A percentile compares a stretch with the other conserved stretches of the same genome.
Evolutionary conservation across 2,329 filamentous ascomycete species (phyloP).

Genomic region (Aspergillus candidus): DNA sequence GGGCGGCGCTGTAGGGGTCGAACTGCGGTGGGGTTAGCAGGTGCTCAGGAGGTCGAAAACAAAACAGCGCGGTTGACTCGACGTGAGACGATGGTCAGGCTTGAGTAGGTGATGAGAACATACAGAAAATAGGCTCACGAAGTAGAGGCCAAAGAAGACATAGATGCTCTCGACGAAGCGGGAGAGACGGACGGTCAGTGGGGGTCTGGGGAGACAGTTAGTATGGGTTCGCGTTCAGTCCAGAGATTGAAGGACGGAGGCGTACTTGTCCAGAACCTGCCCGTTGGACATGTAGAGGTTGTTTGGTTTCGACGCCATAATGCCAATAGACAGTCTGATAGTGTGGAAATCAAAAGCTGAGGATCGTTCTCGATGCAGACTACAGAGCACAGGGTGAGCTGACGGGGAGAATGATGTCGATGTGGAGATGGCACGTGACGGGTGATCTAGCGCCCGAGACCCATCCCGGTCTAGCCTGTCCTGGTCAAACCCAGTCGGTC

Average conservation of each 20-base stretch:
- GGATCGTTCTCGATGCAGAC: too few species aligned
- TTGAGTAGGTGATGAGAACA: slow-evolving; percentile 11
- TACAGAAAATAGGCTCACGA: slow-evolving; percentile 46
- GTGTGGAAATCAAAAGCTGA: slow-evolving; percentile 5
- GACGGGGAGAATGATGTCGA: too few species aligned
- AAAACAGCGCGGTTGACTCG: neutral
- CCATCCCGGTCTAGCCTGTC: too few species aligned
- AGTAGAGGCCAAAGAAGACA: slow-evolving; percentile 44
- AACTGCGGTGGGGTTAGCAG: slow-evolving; percentile 25
- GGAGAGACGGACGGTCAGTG: slow-evolving; percentile 38
- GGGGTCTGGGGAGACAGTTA: slow-evolving; percentile 31
- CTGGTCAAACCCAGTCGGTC: too few species aligned
- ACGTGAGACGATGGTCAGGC: too few species aligned
- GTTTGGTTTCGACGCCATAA: slow-evolving; percentile 29
- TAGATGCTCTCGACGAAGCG: slow-evolving; percentile 40
- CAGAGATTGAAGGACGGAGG: neutral
- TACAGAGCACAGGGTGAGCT: too few species aligned
- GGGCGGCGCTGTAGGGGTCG: slow-evolving; percentile 42
- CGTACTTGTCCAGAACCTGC: slow-evolving; percentile 32
- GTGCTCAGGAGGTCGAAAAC: slow-evolving; percentile 8
- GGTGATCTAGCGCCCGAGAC: too few species aligned
- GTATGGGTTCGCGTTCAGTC: slow-evolving; percentile 3
- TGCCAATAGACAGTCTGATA: slow-evolving; percentile 6
- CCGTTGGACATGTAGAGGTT: slow-evolving; percentile 37
- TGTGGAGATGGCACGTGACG: too few species aligned